phyloP scores from a whole-genome alignment of 2,329 filamentous ascomycete genomes.

The Penicillium sp. region DNA sequence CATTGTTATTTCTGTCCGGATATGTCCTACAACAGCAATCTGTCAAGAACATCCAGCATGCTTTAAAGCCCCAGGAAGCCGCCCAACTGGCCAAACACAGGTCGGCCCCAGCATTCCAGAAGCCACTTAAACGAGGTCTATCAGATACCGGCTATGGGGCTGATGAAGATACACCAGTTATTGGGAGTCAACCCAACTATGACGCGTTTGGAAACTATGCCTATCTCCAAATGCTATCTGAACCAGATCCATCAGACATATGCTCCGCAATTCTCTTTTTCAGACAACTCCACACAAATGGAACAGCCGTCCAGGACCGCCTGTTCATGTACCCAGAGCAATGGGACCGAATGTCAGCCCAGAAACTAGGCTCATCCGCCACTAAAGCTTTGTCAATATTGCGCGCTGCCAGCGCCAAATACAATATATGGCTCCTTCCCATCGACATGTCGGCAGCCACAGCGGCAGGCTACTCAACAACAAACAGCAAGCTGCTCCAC shows the following conservation, averaged over 20 bases:
- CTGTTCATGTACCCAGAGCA: constrained; percentile 42
- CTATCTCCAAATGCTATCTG: constrained; percentile 39
- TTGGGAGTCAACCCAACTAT: constrained; percentile 4
- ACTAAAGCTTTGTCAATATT: constrained; percentile 32
- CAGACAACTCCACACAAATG: constrained; percentile 31
- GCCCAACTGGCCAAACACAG: constrained; percentile 10
- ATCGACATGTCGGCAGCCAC: constrained; percentile 34
- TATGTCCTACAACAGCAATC: constrained; percentile 83
- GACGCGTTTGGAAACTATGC: constrained; percentile 27
- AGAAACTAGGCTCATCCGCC: constrained; percentile 21
- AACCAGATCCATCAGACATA: constrained; percentile 37
- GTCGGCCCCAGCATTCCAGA: constrained; percentile 19
- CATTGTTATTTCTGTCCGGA: constrained; percentile 75
- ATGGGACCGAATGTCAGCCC: constrained; percentile 32
- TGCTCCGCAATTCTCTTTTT: constrained; percentile 41
- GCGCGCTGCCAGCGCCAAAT: constrained; percentile 32
- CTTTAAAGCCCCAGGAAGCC: constrained; percentile 44
- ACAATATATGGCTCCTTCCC: constrained; percentile 35
- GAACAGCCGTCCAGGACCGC: constrained; percentile 31
- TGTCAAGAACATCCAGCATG: constrained; percentile 64
- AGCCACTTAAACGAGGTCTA: constrained; percentile 14
- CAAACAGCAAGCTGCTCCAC: constrained; percentile 32
- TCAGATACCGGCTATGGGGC: constrained; percentile 4
- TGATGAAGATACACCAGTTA: constrained; percentile 14
- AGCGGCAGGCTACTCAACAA: constrained; percentile 26